Conservation (phyloP, 768 basidiomycete species). For the Kwoniella heveanensis region DNA sequence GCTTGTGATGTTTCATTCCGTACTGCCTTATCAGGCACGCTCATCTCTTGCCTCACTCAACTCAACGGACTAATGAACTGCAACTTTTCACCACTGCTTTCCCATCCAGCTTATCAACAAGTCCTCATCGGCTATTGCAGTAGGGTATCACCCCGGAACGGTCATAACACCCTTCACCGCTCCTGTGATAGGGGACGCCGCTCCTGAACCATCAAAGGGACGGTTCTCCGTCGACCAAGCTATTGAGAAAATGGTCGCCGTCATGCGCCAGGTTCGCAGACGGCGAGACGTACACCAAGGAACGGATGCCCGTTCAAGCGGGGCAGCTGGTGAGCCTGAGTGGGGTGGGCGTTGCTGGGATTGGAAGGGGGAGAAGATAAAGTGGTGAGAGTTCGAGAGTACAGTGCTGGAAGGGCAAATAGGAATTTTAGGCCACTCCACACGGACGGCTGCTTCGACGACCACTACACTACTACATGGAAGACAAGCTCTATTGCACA, state of each 20-base stretch:
- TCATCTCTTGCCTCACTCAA: too few species aligned
- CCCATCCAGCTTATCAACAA: slow-evolving; percentile 47
- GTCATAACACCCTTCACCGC: slow-evolving; percentile 52
- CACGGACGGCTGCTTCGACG: too few species aligned
- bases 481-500: too few species aligned
- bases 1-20: too few species aligned
- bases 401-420: too few species aligned
- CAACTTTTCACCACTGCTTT: too few species aligned
- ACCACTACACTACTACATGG: too few species aligned
- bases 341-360: slow-evolving; percentile 53
- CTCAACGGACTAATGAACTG: too few species aligned
- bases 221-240: slow-evolving; percentile 54
- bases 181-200: slow-evolving; percentile 48
- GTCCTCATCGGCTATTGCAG: slow-evolving; percentile 54
- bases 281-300: slow-evolving; percentile 1
- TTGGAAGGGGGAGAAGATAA: slow-evolving; percentile 52
- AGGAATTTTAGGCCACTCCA: too few species aligned
- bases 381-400: slow-evolving; percentile 32
- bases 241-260: slow-evolving; percentile 41
- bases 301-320: not conserved
- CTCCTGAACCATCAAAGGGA: slow-evolving; percentile 52
- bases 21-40: too few species aligned
- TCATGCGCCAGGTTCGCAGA: slow-evolving; percentile 42
- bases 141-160: slow-evolving; percentile 56
- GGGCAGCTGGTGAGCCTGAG: not conserved